Conservation (phyloP, 2,329 filamentous ascomycete species). For the Plectosphaerella sp. region DNA sequence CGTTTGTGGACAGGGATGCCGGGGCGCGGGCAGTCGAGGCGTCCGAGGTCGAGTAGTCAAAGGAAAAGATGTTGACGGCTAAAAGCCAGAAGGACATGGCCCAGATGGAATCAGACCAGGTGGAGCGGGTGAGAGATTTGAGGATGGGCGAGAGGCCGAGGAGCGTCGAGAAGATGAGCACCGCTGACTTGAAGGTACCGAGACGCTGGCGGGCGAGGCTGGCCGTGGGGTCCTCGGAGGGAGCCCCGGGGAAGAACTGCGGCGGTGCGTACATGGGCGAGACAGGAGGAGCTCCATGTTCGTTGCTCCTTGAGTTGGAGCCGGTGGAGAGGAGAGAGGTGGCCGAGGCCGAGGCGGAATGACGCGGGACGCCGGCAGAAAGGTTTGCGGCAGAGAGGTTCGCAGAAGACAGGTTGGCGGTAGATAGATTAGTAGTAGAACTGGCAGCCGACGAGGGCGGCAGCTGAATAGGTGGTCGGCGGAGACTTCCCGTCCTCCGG, state of each 20-base stretch:
- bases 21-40: constrained; percentile 40
- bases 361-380: background rate
- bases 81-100: constrained; percentile 91
- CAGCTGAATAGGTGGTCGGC: constrained; percentile 2
- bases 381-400: background rate
- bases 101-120: constrained; percentile 94
- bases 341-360: constrained; percentile 40
- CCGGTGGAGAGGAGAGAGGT: constrained; percentile 47
- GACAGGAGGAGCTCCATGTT: background rate
- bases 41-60: constrained; percentile 80
- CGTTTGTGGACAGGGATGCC: constrained; percentile 82
- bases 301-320: constrained; percentile 21
- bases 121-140: constrained; percentile 91
- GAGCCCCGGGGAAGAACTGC: constrained; percentile 6
- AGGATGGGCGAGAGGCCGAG: constrained; percentile 91
- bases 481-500: background rate
- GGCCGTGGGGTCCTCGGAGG: constrained; percentile 24
- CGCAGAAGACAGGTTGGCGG: background rate
- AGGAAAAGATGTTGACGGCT: constrained; percentile 94
- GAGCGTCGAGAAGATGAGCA: constrained; percentile 88
- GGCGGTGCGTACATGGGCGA: constrained; percentile 1
- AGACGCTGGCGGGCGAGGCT: constrained; percentile 50
- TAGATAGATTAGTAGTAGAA: constrained; percentile 39
- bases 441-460: constrained; percentile 34
- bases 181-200: constrained; percentile 83